Percentiles rank a stretch among this genome's conserved stretches.
Evolutionary conservation across 768 basidiomycete genomes (phyloP).

Genomic region (Podaxis mareebaensis): DNA sequence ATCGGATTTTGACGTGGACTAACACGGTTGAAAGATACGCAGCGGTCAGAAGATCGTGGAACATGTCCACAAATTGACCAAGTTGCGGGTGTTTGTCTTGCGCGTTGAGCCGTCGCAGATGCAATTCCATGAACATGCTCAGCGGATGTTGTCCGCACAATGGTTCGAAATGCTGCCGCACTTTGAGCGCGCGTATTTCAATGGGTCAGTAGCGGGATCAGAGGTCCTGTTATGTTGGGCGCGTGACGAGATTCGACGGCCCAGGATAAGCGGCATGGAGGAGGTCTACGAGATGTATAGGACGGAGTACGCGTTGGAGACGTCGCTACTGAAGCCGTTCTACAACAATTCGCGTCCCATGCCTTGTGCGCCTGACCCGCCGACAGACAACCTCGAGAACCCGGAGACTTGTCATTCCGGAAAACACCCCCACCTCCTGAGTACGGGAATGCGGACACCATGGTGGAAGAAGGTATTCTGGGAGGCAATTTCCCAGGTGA

Average conservation of each 20-base stretch:
- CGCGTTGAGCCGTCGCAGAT: background rate
- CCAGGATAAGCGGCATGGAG: background rate
- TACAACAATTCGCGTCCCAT: constrained; percentile 12
- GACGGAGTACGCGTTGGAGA: background rate
- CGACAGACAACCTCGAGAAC: constrained; percentile 2
- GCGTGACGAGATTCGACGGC: background rate
- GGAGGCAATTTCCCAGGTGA: background rate
- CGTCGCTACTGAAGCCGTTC: background rate
- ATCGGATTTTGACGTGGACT: background rate
- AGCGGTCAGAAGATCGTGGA: constrained; percentile 1
- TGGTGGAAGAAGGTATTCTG: background rate
- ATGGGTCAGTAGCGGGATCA: background rate
- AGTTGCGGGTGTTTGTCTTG: constrained; percentile 5
- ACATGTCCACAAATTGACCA: constrained; percentile 2
- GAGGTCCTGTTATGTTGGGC: background rate
- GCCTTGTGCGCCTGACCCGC: constrained; percentile 12
- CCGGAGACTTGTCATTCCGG: background rate
- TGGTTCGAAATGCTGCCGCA: constrained; percentile 4
- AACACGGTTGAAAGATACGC: constrained; percentile 5
- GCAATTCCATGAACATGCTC: constrained; percentile 3
- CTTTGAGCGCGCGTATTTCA: constrained; percentile 8
- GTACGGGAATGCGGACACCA: background rate
- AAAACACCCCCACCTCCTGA: background rate
- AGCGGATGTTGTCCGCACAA: background rate
- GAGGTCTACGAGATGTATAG: background rate